phyloP scores from a whole-genome alignment of 352 stramenopile genomes.

The Pythium phragmitis region DNA sequence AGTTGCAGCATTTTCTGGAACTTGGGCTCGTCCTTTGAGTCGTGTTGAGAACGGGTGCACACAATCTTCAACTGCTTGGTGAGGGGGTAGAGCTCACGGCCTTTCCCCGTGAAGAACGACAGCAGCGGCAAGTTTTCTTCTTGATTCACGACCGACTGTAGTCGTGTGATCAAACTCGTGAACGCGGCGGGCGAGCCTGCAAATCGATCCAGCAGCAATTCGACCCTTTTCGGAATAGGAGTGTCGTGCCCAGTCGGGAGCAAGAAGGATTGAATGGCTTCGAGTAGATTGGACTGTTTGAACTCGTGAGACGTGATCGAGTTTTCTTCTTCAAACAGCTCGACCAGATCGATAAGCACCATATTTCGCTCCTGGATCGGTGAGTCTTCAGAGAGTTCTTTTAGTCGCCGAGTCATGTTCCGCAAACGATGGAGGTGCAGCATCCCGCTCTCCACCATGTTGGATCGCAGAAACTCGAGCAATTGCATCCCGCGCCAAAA shows the following conservation, averaged over 20 bases:
- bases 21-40: constrained; percentile 1
- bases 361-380: constrained; percentile 45
- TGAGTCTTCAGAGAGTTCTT: constrained; percentile 32
- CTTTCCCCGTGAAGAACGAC: constrained; percentile 62
- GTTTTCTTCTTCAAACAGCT: constrained; percentile 73
- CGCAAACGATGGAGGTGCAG: constrained; percentile 73
- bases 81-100: constrained; percentile 72
- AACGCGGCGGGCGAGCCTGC: constrained; percentile 44
- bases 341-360: constrained; percentile 65
- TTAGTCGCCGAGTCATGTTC: constrained; percentile 66
- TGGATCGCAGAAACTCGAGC: constrained; percentile 51
- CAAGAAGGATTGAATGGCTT: constrained; percentile 58
- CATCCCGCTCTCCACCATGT: constrained; percentile 77
- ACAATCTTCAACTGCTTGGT: constrained; percentile 70
- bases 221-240: constrained; percentile 29
- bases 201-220: constrained; percentile 35
- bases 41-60: constrained; percentile 14
- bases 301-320: constrained; percentile 85
- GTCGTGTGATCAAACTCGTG: constrained; percentile 50
- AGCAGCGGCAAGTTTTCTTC: constrained; percentile 66
- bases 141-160: constrained; percentile 80
- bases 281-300: constrained; percentile 75
- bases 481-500: constrained; percentile 52
- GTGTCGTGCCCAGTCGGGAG: constrained; percentile 35
- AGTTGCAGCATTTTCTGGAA: constrained; percentile 53